phyloP scores from a whole-genome alignment of 352 stramenopile species.

The Globisporangium barbulae region DNA sequence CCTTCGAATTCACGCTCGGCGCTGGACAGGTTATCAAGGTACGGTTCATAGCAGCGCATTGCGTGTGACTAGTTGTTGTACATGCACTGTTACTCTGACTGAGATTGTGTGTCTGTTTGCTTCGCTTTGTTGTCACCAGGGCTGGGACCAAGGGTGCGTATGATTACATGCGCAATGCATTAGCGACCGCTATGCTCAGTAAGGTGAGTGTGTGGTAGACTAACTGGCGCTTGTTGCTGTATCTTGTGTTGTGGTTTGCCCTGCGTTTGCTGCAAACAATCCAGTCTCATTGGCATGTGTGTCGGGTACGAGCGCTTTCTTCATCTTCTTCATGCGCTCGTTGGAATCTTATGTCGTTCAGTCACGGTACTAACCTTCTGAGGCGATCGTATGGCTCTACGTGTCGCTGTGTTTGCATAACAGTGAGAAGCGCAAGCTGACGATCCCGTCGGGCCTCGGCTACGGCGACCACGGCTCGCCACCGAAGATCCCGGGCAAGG shows the following conservation, averaged over 20 bases:
- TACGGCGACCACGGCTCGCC: slow-evolving; percentile 93
- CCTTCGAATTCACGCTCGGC: slow-evolving; percentile 95
- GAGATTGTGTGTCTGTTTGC: not conserved
- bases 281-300: slow-evolving; percentile 84
- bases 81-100: slow-evolving; percentile 4
- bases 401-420: not conserved
- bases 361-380: slow-evolving; percentile 9
- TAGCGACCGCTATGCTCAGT: not conserved
- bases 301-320: slow-evolving; percentile 46
- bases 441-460: slow-evolving; percentile 85
- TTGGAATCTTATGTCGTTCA: not conserved
- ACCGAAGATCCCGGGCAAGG: slow-evolving; percentile 91
- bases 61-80: not conserved
- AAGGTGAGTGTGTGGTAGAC: not conserved
- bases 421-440: slow-evolving; percentile 86
- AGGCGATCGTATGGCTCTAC: not conserved
- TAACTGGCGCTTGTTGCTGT: slow-evolving; percentile 6
- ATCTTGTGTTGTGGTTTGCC: slow-evolving; percentile 10
- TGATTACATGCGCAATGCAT: not conserved
- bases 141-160: slow-evolving; percentile 77
- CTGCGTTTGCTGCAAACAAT: slow-evolving; percentile 2
- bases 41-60: not conserved
- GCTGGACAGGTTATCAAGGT: slow-evolving; percentile 94
- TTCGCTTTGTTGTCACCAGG: slow-evolving; percentile 20
- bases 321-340: not conserved